Evolutionary conservation across 2,329 filamentous ascomycete genomes (phyloP).

Genomic region (Triangularia setosa): DNA sequence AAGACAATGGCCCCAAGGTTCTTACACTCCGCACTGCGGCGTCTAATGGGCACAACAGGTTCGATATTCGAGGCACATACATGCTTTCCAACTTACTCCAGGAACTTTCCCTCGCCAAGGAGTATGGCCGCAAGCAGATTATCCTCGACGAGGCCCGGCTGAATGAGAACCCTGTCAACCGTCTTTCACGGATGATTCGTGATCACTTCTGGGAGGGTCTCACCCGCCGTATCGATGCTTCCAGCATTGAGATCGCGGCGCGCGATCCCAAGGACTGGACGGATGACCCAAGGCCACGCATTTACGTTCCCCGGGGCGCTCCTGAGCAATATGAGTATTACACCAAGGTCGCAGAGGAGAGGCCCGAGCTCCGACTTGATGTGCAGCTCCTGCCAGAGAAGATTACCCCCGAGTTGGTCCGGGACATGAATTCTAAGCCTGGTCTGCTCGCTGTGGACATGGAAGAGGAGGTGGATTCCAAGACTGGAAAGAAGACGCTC

Average conservation of each 20-base stretch:
- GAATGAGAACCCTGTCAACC: slow-evolving; percentile 91
- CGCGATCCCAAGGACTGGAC: slow-evolving; percentile 96
- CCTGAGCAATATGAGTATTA: slow-evolving; percentile 92
- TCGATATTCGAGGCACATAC: slow-evolving; percentile 92
- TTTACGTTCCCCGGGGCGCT: slow-evolving; percentile 82
- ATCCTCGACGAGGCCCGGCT: slow-evolving; percentile 86
- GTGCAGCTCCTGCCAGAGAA: slow-evolving; percentile 74
- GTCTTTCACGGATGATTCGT: slow-evolving; percentile 79
- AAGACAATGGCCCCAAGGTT: slow-evolving; percentile 89
- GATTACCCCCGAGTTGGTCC: slow-evolving; percentile 77
- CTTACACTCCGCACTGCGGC: slow-evolving; percentile 79
- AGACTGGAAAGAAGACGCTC: slow-evolving; percentile 66
- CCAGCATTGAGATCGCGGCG: slow-evolving; percentile 80
- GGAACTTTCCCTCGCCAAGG: slow-evolving; percentile 87
- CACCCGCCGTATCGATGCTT: slow-evolving; percentile 84
- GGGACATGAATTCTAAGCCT: slow-evolving; percentile 79
- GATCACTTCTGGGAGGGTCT: slow-evolving; percentile 91
- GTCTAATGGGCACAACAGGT: slow-evolving; percentile 80
- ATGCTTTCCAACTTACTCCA: slow-evolving; percentile 96
- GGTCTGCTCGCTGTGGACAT: slow-evolving; percentile 88
- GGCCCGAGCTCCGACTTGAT: slow-evolving; percentile 81
- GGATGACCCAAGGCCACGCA: slow-evolving; percentile 77
- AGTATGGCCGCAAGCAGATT: slow-evolving; percentile 84
- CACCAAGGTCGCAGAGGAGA: slow-evolving; percentile 68
- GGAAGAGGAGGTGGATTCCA: slow-evolving; percentile 66